A percentile compares a stretch with the other conserved stretches of the same genome.
These are phyloP conservation scores for Ceratobasidium sp. DNA, from an alignment of 1,284 basidiomycete genomes.

Conservation along the genomic window DNA sequence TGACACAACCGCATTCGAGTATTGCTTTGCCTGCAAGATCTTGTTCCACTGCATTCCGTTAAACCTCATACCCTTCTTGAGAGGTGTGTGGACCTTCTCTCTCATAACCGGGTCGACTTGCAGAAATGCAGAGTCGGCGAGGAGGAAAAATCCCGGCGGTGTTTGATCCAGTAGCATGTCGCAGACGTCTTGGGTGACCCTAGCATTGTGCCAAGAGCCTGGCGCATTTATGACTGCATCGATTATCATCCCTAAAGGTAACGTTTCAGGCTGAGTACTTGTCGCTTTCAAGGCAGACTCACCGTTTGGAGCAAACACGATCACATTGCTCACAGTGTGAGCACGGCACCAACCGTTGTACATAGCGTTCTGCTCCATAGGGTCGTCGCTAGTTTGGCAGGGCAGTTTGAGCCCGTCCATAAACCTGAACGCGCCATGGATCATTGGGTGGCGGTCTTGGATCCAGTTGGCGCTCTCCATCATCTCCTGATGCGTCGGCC, in stretches of 20 bases:
- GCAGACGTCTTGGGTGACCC: conserved; percentile 60
- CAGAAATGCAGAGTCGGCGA: conserved; percentile 65
- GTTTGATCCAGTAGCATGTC: conserved; percentile 55
- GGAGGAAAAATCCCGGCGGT: conserved; percentile 61
- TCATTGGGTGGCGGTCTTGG: conserved; percentile 56
- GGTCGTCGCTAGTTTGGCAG: conserved; percentile 54
- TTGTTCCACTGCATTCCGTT: conserved; percentile 50
- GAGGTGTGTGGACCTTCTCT: conserved; percentile 59
- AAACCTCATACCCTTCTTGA: conserved; percentile 58
- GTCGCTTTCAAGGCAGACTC: conserved; percentile 12
- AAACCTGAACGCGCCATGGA: conserved; percentile 61
- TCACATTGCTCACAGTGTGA: conserved; percentile 59
- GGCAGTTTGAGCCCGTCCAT: conserved; percentile 56
- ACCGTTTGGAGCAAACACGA: conserved; percentile 58
- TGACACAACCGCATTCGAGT: conserved; percentile 59
- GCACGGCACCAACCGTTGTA: conserved; percentile 65
- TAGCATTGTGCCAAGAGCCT: conserved; percentile 66
- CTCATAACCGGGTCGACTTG: conserved; percentile 54
- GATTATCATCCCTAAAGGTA: conserved; percentile 58
- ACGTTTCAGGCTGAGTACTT: neutral
- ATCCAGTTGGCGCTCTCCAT: conserved; percentile 55
- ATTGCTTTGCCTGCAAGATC: conserved; percentile 51
- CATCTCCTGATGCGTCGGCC: conserved; percentile 57
- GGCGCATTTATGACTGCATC: conserved; percentile 59
- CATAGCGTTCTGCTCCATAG: conserved; percentile 63